phyloP scores from a whole-genome alignment of 2,329 filamentous ascomycete genomes.

The Penicillium nordicum region DNA sequence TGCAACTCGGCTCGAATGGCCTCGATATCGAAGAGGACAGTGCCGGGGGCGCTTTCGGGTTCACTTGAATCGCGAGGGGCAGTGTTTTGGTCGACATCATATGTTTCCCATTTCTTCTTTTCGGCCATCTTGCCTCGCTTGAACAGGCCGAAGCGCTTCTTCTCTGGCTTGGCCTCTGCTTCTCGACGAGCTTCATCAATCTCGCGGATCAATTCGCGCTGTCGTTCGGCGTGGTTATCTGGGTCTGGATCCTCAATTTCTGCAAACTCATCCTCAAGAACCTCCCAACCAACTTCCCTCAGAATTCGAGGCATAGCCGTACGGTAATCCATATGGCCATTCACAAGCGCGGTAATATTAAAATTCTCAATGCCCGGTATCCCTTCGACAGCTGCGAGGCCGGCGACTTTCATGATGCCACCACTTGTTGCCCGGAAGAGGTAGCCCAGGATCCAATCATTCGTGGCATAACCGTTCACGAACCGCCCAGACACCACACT shows the following conservation, averaged over 20 bases:
- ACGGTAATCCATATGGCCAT: conserved; percentile 96
- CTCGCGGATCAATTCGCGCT: conserved; percentile 91
- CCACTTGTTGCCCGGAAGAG: conserved; percentile 92
- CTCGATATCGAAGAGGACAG: conserved; percentile 89
- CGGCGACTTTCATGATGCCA: conserved; percentile 83
- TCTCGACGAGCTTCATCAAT: conserved; percentile 91
- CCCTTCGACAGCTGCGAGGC: conserved; percentile 70
- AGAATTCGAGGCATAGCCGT: conserved; percentile 84
- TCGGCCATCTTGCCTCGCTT: conserved; percentile 68
- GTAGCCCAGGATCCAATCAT: conserved; percentile 96
- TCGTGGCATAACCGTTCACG: conserved; percentile 88
- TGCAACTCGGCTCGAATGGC: conserved; percentile 85
- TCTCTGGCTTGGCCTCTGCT: conserved; percentile 74
- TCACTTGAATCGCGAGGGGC: conserved; percentile 27
- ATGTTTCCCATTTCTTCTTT: conserved; percentile 91
- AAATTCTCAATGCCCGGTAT: conserved; percentile 85
- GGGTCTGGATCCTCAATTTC: conserved; percentile 98
- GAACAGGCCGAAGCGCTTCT: conserved; percentile 72
- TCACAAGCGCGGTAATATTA: conserved; percentile 78
- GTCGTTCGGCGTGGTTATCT: conserved; percentile 81
- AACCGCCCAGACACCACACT: conserved; percentile 90
- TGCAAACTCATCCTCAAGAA: conserved; percentile 88
- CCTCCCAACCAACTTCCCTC: conserved; percentile 82
- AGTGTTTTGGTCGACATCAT: conserved; percentile 61
- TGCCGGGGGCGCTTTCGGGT: conserved; percentile 33